Base-by-base conservation (phyloP, 768 basidiomycete species). In the Boletus sp. region DNA sequence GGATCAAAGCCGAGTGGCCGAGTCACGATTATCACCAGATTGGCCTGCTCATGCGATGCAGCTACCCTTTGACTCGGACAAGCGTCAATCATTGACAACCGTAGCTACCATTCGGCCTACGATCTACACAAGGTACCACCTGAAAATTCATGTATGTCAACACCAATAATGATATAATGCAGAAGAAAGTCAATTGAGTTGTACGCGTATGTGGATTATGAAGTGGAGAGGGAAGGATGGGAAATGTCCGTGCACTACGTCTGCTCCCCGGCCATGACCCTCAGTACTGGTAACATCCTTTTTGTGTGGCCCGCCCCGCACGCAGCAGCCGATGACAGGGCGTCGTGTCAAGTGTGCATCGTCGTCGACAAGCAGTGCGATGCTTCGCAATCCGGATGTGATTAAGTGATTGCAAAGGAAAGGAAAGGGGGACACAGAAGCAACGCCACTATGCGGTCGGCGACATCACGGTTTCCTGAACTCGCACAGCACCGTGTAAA, bases 401-500 rank as follows among this genome's bases (percentile, higher is more conserved):
- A 37, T 29, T 39, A 33, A 24, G 46, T 57, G 15, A 32, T 37
- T 33, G 42, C 24, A 45, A 56, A 52, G n/a, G 20, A 44, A 51
- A 29, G 35, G 17, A 49, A 29, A 56, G 32, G 4, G 20, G 11
- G 10, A 42, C 24, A 9, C 12, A 28, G 15, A 41, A 6, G 37
- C 37, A 11, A 37, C 15, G 6, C 12, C 12, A 14, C 37, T 18
- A 24, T n/a, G 24, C 14, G 8, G 8, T 40, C 35, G 17, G 39
- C 4, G 5, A 33, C 2, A 10, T 61, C 24, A 90, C 46, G 91
- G 92, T 76, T 93, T 95, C 73, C 90, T 83, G 81, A 92, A 95
- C 71, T 95, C 94, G 80, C 89, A 91, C 62, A 99, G 74, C 79
- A 98, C 96, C 57, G 96, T 96, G 75, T 99, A 99, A 56, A 99